phyloP scores from a whole-genome alignment of 1,139 yeast genomes.

The Yamadazyma aaseri region DNA sequence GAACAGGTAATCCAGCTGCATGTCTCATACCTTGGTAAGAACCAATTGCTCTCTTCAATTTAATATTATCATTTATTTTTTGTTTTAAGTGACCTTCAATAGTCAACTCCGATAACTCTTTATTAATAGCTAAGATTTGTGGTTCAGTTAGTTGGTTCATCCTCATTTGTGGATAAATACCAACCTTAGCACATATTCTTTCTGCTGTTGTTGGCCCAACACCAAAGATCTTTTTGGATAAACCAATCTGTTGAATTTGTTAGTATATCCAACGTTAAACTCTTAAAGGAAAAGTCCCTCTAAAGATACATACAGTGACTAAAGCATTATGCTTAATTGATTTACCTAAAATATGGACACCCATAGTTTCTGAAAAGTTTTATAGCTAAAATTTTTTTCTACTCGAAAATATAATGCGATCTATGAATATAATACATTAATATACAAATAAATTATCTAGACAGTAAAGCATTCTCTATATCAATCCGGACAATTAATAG shows the following conservation, averaged over 20 bases:
- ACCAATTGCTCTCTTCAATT: slow-evolving; percentile 77
- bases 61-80: slow-evolving; percentile 74
- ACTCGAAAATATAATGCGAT: not conserved
- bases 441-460: not conserved
- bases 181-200: slow-evolving; percentile 79
- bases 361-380: slow-evolving; percentile 41
- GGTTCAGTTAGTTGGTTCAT: slow-evolving; percentile 91
- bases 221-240: slow-evolving; percentile 82
- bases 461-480: slow-evolving; percentile 36
- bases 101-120: slow-evolving; percentile 78
- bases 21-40: slow-evolving; percentile 90
- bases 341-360: slow-evolving; percentile 73
- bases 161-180: slow-evolving; percentile 90
- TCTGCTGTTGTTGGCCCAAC: slow-evolving; percentile 76
- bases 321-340: slow-evolving; percentile 56
- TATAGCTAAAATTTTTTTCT: slow-evolving; percentile 10
- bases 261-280: not conserved
- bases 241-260: slow-evolving; percentile 52
- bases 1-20: slow-evolving; percentile 83
- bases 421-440: slow-evolving; percentile 1
- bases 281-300: not conserved
- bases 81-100: slow-evolving; percentile 86
- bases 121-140: slow-evolving; percentile 80
- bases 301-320: slow-evolving; percentile 35
- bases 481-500: slow-evolving; percentile 74